phyloP scores from a whole-genome alignment of 1,139 yeast species.

The Yamadazyma blattariae region DNA sequence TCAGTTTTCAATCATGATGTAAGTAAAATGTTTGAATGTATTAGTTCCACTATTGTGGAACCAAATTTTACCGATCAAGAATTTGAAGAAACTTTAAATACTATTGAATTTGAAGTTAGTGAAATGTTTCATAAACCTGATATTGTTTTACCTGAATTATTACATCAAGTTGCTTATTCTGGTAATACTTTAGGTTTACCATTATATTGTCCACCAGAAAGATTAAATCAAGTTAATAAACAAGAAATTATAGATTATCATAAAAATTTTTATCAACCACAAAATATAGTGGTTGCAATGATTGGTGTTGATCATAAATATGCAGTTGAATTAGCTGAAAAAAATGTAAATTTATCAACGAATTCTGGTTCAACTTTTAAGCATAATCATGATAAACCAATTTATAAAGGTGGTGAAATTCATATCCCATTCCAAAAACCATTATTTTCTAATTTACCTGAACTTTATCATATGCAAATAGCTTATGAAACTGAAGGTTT shows the following conservation, averaged over 20 bases:
- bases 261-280: constrained; percentile 69
- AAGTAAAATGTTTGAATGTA: constrained; percentile 74
- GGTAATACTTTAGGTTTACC: constrained; percentile 83
- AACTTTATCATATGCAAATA: constrained; percentile 80
- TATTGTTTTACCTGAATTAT: constrained; percentile 77
- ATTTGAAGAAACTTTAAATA: constrained; percentile 65
- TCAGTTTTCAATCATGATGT: constrained; percentile 87
- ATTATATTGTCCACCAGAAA: constrained; percentile 72
- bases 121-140: constrained; percentile 88
- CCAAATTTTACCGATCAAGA: constrained; percentile 73
- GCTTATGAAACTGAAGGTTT: constrained; percentile 89
- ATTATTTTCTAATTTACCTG: constrained; percentile 68
- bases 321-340: constrained; percentile 64
- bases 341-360: constrained; percentile 52
- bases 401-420: constrained; percentile 76
- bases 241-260: constrained; percentile 62
- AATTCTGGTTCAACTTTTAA: constrained; percentile 16
- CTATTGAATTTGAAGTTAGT: constrained; percentile 78
- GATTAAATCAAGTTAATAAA: constrained; percentile 54
- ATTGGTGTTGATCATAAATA: constrained; percentile 76
- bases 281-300: constrained; percentile 81
- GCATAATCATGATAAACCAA: constrained; percentile 44
- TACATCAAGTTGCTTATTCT: constrained; percentile 78
- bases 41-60: constrained; percentile 74
- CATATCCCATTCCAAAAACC: constrained; percentile 71